Conservation (phyloP, 176 grass and related monocot genomes). For the Oryza meyeriana region DNA sequence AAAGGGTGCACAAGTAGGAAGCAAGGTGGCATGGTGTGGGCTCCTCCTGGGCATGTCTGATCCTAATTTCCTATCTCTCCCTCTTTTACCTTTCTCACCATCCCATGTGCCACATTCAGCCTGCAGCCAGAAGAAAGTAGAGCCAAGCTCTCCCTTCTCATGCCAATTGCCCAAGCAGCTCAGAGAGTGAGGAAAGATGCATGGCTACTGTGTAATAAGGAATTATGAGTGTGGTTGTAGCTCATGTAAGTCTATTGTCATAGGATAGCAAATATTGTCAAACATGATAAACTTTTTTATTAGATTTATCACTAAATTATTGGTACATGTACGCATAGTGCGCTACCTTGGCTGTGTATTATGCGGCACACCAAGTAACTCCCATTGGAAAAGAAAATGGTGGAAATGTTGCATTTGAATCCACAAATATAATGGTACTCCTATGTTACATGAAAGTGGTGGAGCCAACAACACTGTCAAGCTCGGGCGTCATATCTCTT, state of each 20-base stretch:
- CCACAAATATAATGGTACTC: not conserved
- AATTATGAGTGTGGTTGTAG: not conserved
- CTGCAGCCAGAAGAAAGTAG: conserved; percentile 38
- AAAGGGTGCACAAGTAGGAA: conserved; percentile 18
- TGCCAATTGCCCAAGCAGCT: conserved; percentile 53
- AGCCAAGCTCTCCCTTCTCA: conserved; percentile 39
- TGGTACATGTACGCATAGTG: not conserved
- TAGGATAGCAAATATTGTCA: not conserved
- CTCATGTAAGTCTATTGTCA: not conserved
- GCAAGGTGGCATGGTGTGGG: conserved; percentile 45
- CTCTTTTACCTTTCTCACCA: conserved; percentile 36
- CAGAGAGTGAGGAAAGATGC: not conserved
- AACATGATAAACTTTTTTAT: not conserved
- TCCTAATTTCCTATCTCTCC: not conserved
- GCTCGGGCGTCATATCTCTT: too few relatives aligned
- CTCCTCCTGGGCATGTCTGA: conserved; percentile 36
- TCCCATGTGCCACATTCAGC: conserved; percentile 51
- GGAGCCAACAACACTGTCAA: too few relatives aligned
- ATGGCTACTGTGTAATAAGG: not conserved
- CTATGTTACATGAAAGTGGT: too few relatives aligned
- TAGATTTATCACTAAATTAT: not conserved
- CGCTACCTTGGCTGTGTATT: not conserved
- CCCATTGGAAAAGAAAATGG: not conserved
- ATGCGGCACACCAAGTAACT: not conserved
- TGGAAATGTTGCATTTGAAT: not conserved